phyloP scores from a whole-genome alignment of 805 yeast species.

The Candida patagonica region DNA sequence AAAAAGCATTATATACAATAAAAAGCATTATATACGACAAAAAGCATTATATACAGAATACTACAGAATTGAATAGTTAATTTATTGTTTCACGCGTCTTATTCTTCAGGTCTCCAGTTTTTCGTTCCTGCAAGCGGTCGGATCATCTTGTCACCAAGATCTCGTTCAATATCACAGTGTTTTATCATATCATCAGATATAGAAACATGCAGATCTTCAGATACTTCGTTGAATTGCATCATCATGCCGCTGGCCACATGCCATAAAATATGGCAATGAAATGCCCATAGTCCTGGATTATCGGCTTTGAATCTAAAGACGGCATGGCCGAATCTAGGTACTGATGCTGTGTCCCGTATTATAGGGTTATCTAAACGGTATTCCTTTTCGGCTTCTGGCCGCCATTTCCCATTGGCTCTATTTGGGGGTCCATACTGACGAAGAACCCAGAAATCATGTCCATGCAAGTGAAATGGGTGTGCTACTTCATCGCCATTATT shows the following conservation, averaged over 20 bases:
- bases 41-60: too few relatives aligned
- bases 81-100: too few relatives aligned
- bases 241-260: slow-evolving; percentile 77
- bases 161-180: slow-evolving; percentile 56
- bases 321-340: slow-evolving; percentile 37
- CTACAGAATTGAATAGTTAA: too few relatives aligned
- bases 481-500: slow-evolving; percentile 81
- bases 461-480: slow-evolving; percentile 84
- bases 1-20: too few relatives aligned
- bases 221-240: slow-evolving; percentile 26
- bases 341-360: slow-evolving; percentile 61
- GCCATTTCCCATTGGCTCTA: slow-evolving; percentile 36
- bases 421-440: slow-evolving; percentile 43
- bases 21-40: too few relatives aligned
- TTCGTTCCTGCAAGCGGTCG: slow-evolving; percentile 52
- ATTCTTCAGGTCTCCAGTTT: too few relatives aligned
- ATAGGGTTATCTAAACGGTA: slow-evolving; percentile 36
- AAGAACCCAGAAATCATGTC: slow-evolving; percentile 72
- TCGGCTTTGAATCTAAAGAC: slow-evolving; percentile 61
- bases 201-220: slow-evolving; percentile 20
- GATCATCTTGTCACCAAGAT: slow-evolving; percentile 85
- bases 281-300: slow-evolving; percentile 91
- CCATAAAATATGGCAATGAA: slow-evolving; percentile 95
- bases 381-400: slow-evolving; percentile 42
- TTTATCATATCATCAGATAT: slow-evolving; percentile 16